Conservation (phyloP, 129 eudicot species). For the Cynara cardunculus region DNA sequence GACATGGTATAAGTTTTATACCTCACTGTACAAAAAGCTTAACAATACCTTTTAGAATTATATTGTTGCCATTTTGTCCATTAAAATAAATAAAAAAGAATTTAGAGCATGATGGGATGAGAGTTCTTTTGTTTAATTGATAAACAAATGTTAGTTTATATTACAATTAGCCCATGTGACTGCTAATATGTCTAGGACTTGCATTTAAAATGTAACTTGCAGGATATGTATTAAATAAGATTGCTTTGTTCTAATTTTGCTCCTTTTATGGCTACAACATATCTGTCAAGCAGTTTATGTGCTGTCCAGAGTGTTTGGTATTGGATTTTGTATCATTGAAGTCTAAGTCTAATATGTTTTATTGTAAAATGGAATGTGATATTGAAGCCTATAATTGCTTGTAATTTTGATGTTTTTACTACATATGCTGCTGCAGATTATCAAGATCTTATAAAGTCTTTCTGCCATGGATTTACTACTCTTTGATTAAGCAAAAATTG, state of each 20-base stretch:
- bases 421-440: constrained; percentile 46
- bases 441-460: constrained; percentile 86
- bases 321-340: not conserved
- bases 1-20: not conserved
- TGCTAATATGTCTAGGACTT: not conserved
- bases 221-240: not conserved
- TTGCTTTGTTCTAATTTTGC: not conserved
- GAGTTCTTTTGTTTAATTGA: not conserved
- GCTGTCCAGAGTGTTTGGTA: not conserved
- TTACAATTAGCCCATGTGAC: not conserved
- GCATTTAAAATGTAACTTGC: not conserved
- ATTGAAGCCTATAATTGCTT: no score
- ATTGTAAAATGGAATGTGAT: no score
- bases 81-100: no score
- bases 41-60: not conserved
- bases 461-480: constrained; percentile 84
- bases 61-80: not conserved
- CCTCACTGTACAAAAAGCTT: not conserved
- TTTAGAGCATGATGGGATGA: not conserved
- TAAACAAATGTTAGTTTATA: not conserved
- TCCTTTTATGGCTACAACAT: not conserved
- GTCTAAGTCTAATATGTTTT: not conserved
- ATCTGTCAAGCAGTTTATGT: no score
- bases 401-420: not conserved
- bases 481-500: no score